Conservation (phyloP, 805 yeast species). For the Kuraishia floccosa region DNA sequence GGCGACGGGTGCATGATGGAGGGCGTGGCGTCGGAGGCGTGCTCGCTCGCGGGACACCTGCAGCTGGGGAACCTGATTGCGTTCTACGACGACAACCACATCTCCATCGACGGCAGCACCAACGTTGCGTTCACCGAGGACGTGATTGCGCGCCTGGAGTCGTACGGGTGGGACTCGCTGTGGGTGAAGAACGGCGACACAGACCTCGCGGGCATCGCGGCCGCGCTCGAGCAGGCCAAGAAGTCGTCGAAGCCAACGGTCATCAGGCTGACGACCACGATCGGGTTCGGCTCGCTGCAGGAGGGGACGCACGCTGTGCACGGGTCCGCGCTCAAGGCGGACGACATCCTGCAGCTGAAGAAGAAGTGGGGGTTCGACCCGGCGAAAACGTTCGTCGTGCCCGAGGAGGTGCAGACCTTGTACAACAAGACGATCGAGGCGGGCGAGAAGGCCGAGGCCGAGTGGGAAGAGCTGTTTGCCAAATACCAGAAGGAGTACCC, state of each 20-base stretch:
- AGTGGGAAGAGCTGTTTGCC: constrained; percentile 62
- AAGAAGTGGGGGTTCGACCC: constrained; percentile 82
- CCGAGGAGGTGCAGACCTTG: constrained; percentile 70
- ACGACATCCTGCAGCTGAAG: constrained; percentile 84
- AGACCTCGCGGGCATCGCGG: constrained; percentile 58
- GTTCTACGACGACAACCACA: constrained; percentile 93
- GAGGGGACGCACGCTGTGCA: constrained; percentile 89
- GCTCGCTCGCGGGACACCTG: constrained; percentile 93
- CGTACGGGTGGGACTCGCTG: constrained; percentile 90
- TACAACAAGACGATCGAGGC: constrained; percentile 45
- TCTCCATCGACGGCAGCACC: constrained; percentile 94
- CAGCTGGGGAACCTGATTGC: constrained; percentile 88
- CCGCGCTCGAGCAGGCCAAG: constrained; percentile 78
- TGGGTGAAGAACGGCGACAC: constrained; percentile 73
- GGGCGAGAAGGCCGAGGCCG: constrained; percentile 57
- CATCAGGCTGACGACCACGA: constrained; percentile 81
- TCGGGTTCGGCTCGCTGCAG: constrained; percentile 84
- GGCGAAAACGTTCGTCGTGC: constrained; percentile 64
- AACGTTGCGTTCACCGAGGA: constrained; percentile 88
- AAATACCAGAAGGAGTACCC: constrained; percentile 64
- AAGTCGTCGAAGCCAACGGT: constrained; percentile 79
- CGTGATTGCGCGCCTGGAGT: constrained; percentile 70
- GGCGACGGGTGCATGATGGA: constrained; percentile 99
- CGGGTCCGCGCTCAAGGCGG: constrained; percentile 92
- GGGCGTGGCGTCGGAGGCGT: constrained; percentile 93